Conservation (phyloP, 768 basidiomycete species). For the Tubosaeta brunneosetosa region DNA sequence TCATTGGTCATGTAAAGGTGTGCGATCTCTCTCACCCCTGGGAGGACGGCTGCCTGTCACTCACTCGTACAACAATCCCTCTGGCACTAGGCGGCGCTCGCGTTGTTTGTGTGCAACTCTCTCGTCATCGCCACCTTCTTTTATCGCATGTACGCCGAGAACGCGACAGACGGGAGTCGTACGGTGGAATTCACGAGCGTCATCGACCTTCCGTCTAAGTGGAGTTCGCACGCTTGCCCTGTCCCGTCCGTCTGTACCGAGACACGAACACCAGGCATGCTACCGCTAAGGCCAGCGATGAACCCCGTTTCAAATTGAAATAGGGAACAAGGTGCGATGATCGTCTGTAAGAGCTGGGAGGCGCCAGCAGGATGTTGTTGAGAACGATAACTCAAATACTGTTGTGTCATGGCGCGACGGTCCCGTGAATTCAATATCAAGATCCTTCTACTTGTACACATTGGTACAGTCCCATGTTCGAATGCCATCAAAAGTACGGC, state of each 20-base stretch:
- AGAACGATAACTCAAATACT: not conserved
- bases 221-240: not conserved
- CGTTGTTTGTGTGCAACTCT: conserved; percentile 20
- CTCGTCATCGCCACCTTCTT: conserved; percentile 17
- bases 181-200: conserved; percentile 13
- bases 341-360: not conserved
- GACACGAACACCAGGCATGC: not conserved
- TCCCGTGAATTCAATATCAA: not conserved
- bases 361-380: not conserved
- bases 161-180: not conserved
- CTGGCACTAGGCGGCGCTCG: conserved; percentile 13
- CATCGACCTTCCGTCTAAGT: conserved; percentile 17
- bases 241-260: not conserved
- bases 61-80: not conserved
- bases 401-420: not conserved
- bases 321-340: not conserved
- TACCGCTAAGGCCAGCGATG: not conserved
- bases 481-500: too few species aligned
- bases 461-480: too few species aligned
- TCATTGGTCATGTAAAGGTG: conserved; percentile 26
- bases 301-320: not conserved
- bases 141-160: conserved; percentile 10
- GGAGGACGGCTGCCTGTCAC: not conserved
- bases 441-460: not conserved
- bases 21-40: not conserved